Conservation (phyloP, 257 asterid species). For the Agastache rugosa region DNA sequence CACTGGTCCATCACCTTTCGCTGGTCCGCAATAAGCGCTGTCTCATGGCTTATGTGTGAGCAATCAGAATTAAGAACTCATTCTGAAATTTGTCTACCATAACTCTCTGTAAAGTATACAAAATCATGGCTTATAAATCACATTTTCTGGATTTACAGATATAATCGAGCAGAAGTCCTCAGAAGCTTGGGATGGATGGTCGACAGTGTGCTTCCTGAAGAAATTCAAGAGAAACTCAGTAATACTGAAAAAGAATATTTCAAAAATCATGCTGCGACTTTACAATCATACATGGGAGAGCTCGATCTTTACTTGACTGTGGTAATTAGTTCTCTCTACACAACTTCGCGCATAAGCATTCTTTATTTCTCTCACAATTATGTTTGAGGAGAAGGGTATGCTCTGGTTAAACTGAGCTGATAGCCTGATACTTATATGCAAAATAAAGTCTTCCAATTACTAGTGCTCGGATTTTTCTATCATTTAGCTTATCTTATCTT, state of each 20-base stretch:
- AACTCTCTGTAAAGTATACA: neutral
- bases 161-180: constrained; percentile 81
- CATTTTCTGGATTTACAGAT: constrained; percentile 48
- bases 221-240: constrained; percentile 78
- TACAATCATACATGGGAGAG: constrained; percentile 67
- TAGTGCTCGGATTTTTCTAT: neutral
- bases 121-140: neutral
- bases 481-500: constrained; percentile 4
- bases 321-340: constrained; percentile 58
- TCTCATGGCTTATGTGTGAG: constrained; percentile 92
- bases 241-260: constrained; percentile 72
- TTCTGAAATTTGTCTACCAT: neutral
- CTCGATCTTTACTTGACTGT: constrained; percentile 78
- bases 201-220: constrained; percentile 84
- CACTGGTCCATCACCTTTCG: constrained; percentile 87
- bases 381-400: neutral
- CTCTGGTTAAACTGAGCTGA: neutral
- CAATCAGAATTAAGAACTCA: constrained; percentile 13
- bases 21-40: constrained; percentile 89
- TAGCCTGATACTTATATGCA: neutral
- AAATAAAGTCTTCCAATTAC: neutral
- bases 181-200: constrained; percentile 79
- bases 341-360: neutral
- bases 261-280: constrained; percentile 68
- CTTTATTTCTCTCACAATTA: neutral